Evolutionary conservation across 192 early-diverging fungal species (phyloP).

Genomic region (Physocladia obscura): DNA sequence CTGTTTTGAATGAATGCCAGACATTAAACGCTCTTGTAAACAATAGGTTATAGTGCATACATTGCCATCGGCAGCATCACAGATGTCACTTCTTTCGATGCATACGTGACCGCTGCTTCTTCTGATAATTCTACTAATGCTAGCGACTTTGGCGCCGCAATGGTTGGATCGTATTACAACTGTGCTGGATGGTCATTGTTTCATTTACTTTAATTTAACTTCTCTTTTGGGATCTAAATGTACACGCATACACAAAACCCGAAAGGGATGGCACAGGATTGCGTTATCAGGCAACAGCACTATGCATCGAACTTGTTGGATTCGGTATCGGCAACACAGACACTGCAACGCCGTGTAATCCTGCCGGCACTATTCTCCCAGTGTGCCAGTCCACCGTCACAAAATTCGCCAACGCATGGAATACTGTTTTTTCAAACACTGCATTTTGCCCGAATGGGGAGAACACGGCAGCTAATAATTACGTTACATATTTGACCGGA

Average conservation of each 20-base stretch:
- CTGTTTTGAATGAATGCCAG: too few species aligned
- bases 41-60: too few species aligned
- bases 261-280: neutral
- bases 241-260: too few species aligned
- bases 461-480: neutral
- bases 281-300: neutral
- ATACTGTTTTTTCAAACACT: neutral
- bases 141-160: neutral
- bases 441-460: slow-evolving; percentile 1
- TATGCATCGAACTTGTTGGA: neutral
- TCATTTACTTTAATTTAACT: too few species aligned
- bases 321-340: neutral
- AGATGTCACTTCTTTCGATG: neutral
- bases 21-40: too few species aligned
- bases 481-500: too few species aligned
- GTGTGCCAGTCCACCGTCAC: neutral
- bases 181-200: neutral
- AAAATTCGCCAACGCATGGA: neutral
- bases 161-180: neutral
- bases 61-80: neutral
- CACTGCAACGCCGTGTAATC: neutral
- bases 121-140: neutral
- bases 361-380: neutral
- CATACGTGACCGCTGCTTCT: neutral
- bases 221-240: too few species aligned